These are phyloP conservation scores for Candida cerambycidarum DNA, from an alignment of 805 yeast species.

Conservation along the genomic window DNA sequence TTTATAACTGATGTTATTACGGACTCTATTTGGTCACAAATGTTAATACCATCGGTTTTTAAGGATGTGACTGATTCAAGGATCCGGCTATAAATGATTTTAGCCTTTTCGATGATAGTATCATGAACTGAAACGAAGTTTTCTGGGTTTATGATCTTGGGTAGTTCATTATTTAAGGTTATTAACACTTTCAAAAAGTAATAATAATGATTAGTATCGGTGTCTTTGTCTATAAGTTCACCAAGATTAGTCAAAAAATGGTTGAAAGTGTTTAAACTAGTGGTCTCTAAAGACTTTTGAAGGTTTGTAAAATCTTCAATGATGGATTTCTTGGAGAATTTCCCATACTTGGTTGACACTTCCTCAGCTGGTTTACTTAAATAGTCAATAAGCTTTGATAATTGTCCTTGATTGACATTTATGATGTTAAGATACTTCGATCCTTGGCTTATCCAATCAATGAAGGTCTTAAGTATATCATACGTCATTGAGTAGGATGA, in stretches of 20 bases:
- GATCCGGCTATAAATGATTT: background rate
- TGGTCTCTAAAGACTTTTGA: slow-evolving; percentile 5
- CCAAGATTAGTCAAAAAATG: background rate
- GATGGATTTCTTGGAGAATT: slow-evolving; percentile 18
- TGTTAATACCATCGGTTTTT: background rate
- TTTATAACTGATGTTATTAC: slow-evolving; percentile 7
- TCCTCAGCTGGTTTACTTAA: slow-evolving; percentile 6
- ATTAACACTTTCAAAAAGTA: slow-evolving; percentile 2
- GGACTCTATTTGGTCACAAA: slow-evolving; percentile 16
- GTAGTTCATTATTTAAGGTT: slow-evolving; percentile 4
- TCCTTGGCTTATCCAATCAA: slow-evolving; percentile 1
- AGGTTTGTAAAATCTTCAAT: slow-evolving; percentile 16
- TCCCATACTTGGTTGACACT: slow-evolving; percentile 10
- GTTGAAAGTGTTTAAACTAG: background rate
- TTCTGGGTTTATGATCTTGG: background rate
- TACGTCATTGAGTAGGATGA: slow-evolving; percentile 10
- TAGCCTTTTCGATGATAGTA: background rate
- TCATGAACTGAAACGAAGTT: background rate
- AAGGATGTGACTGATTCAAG: slow-evolving; percentile 2
- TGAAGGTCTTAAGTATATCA: slow-evolving; percentile 6
- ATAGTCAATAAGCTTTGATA: slow-evolving; percentile 7
- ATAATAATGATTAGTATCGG: background rate
- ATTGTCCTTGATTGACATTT: background rate
- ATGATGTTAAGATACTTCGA: background rate
- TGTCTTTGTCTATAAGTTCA: background rate